Conservation (phyloP, 805 yeast species). For the Zygoascus bituminiphila region DNA sequence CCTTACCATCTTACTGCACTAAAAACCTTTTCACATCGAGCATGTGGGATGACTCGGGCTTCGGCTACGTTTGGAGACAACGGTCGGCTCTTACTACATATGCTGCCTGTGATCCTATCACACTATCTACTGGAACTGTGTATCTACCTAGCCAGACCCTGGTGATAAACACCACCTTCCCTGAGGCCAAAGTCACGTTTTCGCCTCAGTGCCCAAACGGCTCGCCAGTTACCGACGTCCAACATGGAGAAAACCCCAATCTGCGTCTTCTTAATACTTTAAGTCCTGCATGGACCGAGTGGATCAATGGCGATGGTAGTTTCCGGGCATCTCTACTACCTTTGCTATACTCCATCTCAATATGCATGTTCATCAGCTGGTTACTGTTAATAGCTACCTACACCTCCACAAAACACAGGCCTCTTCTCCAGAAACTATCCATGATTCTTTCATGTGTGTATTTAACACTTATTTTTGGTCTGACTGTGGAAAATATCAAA, state of each 20-base stretch:
- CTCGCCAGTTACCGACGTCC: constrained; percentile 11
- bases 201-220: constrained; percentile 14
- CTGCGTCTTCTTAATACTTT: constrained; percentile 5
- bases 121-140: background rate
- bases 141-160: background rate
- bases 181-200: constrained; percentile 7
- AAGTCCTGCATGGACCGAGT: constrained; percentile 9
- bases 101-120: background rate
- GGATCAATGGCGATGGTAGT: constrained; percentile 5
- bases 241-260: background rate
- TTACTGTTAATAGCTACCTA: constrained; percentile 50
- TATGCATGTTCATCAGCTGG: constrained; percentile 57
- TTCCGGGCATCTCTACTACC: constrained; percentile 33
- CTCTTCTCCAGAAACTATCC: constrained; percentile 39
- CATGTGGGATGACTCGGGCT: background rate
- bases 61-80: constrained; percentile 3
- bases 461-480: constrained; percentile 42
- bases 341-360: constrained; percentile 51
- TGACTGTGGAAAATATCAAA: constrained; percentile 39
- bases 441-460: constrained; percentile 48
- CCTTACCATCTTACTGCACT: constrained; percentile 24
- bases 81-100: background rate
- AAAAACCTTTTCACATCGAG: too few relatives aligned
- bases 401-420: constrained; percentile 45
- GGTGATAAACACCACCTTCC: background rate